These are phyloP conservation scores for Strobilomyces echinocephalus DNA, from an alignment of 768 basidiomycete species.

Conservation along the genomic window DNA sequence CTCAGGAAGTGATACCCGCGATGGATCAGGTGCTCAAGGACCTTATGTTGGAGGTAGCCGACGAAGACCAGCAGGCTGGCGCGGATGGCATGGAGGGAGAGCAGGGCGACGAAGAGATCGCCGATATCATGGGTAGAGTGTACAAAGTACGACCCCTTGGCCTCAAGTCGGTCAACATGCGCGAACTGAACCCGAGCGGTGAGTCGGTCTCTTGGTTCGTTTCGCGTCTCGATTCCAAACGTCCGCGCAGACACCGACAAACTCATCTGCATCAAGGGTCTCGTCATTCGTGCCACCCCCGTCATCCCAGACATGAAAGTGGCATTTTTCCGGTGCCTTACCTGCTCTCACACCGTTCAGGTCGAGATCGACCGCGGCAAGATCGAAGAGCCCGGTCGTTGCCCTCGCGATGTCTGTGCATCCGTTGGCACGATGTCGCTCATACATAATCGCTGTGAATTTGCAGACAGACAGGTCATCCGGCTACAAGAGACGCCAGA, in stretches of 20 bases:
- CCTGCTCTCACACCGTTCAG: slow-evolving; percentile 94
- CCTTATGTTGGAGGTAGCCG: slow-evolving; percentile 82
- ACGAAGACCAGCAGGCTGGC: slow-evolving; percentile 69
- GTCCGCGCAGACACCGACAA: slow-evolving; percentile 85
- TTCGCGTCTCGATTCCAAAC: neutral
- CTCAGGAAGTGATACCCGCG: slow-evolving; percentile 94
- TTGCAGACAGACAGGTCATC: slow-evolving; percentile 93
- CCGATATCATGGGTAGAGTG: slow-evolving; percentile 78
- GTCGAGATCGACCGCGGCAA: slow-evolving; percentile 98
- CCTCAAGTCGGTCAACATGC: slow-evolving; percentile 82
- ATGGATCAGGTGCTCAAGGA: slow-evolving; percentile 98
- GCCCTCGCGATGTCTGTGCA: slow-evolving; percentile 90
- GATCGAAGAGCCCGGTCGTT: slow-evolving; percentile 87
- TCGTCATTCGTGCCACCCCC: slow-evolving; percentile 95
- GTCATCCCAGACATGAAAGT: slow-evolving; percentile 99
- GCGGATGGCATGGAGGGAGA: slow-evolving; percentile 71
- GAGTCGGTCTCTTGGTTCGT: slow-evolving; percentile 12
- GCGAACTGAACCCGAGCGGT: slow-evolving; percentile 92
- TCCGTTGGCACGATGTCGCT: slow-evolving; percentile 88
- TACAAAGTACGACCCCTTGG: slow-evolving; percentile 96
- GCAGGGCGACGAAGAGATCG: slow-evolving; percentile 79
- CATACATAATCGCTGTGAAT: slow-evolving; percentile 95
- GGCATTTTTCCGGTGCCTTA: slow-evolving; percentile 96
- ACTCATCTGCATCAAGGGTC: slow-evolving; percentile 90
- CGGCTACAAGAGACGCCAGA: slow-evolving; percentile 97